Evolutionary conservation across 1,139 yeast genomes (phyloP), one percentile per base, ranked within the genome.

Genomic region (Kurtzmaniella quercitrusa): DNA sequence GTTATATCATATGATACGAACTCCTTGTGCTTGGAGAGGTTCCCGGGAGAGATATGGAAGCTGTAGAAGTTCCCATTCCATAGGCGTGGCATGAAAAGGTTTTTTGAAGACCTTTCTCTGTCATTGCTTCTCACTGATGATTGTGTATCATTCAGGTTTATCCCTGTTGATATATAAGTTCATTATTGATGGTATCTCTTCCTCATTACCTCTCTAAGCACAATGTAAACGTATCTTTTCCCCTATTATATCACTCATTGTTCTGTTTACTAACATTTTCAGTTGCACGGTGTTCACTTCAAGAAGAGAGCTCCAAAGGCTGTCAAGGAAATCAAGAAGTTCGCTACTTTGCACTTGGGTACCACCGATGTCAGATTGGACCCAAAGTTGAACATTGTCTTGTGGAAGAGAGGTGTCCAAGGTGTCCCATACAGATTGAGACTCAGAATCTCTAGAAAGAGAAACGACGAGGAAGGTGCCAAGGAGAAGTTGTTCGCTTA

Each of bases 221-320:
- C 12, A 36, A 14, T 19, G 19, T 19, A 12, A 10, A 19, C n/a
- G 23, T n/a, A 12, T n/a, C 18, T 7, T 14, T 34, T 34, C 6
- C 17, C 17, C 18, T 12, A 17, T 5, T 37, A 25, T 25, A 7
- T 25, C 8, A 3, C 14, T 6, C 16, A 17, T 21, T 5, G 23
- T 21, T 34, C 27, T 8, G 4, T 10, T 11, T 73, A 71, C 77
- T 72, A 73, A 72, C 77, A 55, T 47, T 59, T 46, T 48, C 41
- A 85, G 94, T 87, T 89, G 73, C 95, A 87, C 78, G 98, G 98
- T 82, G 91, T 85, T 65, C 85, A 89, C 77, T 93, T 93, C 96
- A 94, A 93, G 85, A 88, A 88, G 89, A 89, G 98, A 82, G 99
- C 98, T 70, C 99, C 99, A 79, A 87, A 81, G 74, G 98, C 99